Evolutionary conservation across 345 rosid species (phyloP), one percentile per base, ranked within the genome.

Genomic region (Lumnitzera racemosa): DNA sequence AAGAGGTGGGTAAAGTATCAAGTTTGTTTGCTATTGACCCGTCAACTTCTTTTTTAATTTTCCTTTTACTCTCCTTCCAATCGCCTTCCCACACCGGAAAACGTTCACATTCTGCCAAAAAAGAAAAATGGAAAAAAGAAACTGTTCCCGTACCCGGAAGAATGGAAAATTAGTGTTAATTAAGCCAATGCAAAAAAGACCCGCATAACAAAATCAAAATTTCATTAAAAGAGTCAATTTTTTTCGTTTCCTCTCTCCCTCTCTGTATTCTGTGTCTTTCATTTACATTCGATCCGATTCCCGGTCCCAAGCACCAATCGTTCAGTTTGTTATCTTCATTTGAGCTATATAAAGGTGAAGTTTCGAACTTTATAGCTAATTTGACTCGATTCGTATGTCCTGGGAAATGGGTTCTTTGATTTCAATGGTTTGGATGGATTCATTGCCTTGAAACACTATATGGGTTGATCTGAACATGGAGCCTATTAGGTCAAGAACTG

Each of bases 1-100:
- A 15, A 24, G 59, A 10, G 76, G 78, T 59, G 55, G 76, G 67
- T 71, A 53, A 62, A 36, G 74, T 59, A 60, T 78, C 74, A 52
- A 57, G 70, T 51, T 58, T 61, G 0, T 27, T 58, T 57, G 55
- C 63, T 16, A 31, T 70, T 64, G 80, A 72, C 75, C 73, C 65
- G 24, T 15, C 72, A 72, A 51, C 76, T 12, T 60, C 63, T 13
- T 46, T 24, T 23, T 31, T 31, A 43, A 3, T 0, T 15, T 53
- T 54, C 51, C 51, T 46, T 43, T 43, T 53, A 56, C 58, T 54
- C 69, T 63, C 51, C 53, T 53, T 50, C 52, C 41, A 17, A 47
- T 70, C 63, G 59, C 61, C 51, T 58, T 52, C 62, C 15, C 58
- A 60, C 63, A 52, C 17, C 23, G 2, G 2, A 57, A 27, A 13